phyloP scores from a whole-genome alignment of 768 basidiomycete species.

The Tricholoma saponaceum region DNA sequence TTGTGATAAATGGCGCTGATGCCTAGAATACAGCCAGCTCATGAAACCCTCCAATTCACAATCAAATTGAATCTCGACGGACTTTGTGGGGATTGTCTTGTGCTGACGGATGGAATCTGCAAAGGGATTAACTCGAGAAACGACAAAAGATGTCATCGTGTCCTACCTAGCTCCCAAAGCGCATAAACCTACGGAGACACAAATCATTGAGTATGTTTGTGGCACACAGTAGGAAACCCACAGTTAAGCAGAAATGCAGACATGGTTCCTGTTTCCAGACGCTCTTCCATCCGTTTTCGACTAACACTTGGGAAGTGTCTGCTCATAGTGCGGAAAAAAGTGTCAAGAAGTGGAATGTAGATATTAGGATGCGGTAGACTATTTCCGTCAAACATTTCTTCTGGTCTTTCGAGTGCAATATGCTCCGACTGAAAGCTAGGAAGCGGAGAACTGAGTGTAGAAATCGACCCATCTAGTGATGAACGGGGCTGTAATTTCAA shows the following conservation, averaged over 20 bases:
- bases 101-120: conserved; percentile 12
- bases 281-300: conserved; percentile 12
- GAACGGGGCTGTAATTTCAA: conserved; percentile 3
- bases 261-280: conserved; percentile 11
- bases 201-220: neutral
- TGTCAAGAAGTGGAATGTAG: conserved; percentile 11
- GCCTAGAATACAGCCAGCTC: conserved; percentile 2
- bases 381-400: conserved; percentile 11
- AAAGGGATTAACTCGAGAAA: neutral
- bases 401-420: conserved; percentile 2
- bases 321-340: conserved; percentile 12
- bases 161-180: conserved; percentile 10
- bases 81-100: conserved; percentile 11
- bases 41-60: neutral
- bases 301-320: conserved; percentile 13
- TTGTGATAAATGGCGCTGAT: conserved; percentile 12
- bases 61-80: neutral
- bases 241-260: conserved; percentile 16
- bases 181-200: conserved; percentile 6
- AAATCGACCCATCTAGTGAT: neutral
- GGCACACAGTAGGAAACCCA: neutral
- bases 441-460: neutral
- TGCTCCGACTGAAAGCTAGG: neutral
- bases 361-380: conserved; percentile 11
- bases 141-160: no score